These are phyloP conservation scores for Hypocrella siamensis DNA, from an alignment of 2,329 filamentous ascomycete genomes.

Conservation along the genomic window DNA sequence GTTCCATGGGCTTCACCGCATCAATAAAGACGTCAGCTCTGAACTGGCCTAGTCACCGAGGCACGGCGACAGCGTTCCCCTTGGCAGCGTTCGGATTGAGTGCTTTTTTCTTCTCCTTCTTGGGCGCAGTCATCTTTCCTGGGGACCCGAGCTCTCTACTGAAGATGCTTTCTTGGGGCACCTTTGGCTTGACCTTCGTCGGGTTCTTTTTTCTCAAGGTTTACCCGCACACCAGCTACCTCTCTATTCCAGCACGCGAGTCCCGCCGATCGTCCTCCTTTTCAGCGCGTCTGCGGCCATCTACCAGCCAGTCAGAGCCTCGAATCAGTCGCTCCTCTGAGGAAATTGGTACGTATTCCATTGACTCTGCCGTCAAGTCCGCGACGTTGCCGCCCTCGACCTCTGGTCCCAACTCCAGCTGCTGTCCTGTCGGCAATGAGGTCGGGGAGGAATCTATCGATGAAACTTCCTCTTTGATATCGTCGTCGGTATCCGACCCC, in stretches of 20 bases:
- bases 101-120: constrained; percentile 84
- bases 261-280: constrained; percentile 1
- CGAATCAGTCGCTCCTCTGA: constrained; percentile 18
- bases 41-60: constrained; percentile 82
- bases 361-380: constrained; percentile 2
- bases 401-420: neutral
- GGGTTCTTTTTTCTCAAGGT: constrained; percentile 79
- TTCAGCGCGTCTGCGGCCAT: constrained; percentile 1
- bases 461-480: constrained; percentile 73
- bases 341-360: constrained; percentile 51
- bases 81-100: constrained; percentile 86
- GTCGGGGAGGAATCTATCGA: constrained; percentile 32
- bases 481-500: constrained; percentile 39
- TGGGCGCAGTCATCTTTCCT: constrained; percentile 64
- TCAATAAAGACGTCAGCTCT: constrained; percentile 75
- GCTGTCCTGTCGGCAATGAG: constrained; percentile 1
- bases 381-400: neutral
- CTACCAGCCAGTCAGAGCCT: neutral
- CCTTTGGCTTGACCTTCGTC: constrained; percentile 55
- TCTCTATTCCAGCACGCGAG: constrained; percentile 30
- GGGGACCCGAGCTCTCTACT: constrained; percentile 73
- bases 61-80: constrained; percentile 87
- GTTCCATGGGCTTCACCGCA: constrained; percentile 80
- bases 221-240: constrained; percentile 40
- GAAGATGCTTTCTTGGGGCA: constrained; percentile 64